Percentiles rank a stretch among this genome's conserved stretches.
Conservation (phyloP, 1,139 yeast species). For the Saccharomycopsis phalli region DNA sequence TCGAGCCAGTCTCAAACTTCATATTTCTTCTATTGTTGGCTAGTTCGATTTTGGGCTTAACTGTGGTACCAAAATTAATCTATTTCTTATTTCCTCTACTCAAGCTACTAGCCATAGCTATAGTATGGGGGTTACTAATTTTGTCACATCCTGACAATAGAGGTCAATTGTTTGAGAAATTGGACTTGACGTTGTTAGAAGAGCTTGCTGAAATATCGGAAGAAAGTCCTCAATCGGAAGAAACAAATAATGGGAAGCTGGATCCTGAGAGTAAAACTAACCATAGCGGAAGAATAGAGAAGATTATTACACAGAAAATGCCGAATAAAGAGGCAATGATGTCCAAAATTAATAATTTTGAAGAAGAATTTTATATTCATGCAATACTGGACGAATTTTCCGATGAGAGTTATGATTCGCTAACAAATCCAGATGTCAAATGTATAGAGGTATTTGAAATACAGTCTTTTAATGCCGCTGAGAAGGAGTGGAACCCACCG, state of each 20-base stretch:
- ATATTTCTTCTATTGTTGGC: constrained; percentile 34
- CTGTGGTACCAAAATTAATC: constrained; percentile 29
- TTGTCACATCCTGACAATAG: constrained; percentile 49
- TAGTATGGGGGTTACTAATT: constrained; percentile 45
- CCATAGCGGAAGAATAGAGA: constrained; percentile 9
- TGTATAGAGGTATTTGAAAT: constrained; percentile 65
- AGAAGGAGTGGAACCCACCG: constrained; percentile 48
- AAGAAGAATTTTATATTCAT: constrained; percentile 8
- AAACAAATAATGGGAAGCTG: not conserved
- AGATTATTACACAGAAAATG: constrained; percentile 6
- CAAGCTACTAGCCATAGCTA: constrained; percentile 31
- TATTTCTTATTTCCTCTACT: constrained; percentile 29
- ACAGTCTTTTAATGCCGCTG: constrained; percentile 43
- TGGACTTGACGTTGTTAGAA: no score
- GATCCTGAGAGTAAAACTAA: not conserved
- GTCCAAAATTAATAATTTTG: constrained; percentile 3
- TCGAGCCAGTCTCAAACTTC: constrained; percentile 53
- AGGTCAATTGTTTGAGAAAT: constrained; percentile 27
- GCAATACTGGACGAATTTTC: constrained; percentile 16
- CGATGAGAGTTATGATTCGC: not conserved
- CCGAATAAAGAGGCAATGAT: not conserved
- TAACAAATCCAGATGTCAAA: not conserved
- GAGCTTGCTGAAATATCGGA: constrained; percentile 1
- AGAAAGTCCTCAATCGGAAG: not conserved
- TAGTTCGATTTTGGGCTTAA: constrained; percentile 28